phyloP scores from a whole-genome alignment of 176 grass and related monocot genomes.

The Carex cristatella region DNA sequence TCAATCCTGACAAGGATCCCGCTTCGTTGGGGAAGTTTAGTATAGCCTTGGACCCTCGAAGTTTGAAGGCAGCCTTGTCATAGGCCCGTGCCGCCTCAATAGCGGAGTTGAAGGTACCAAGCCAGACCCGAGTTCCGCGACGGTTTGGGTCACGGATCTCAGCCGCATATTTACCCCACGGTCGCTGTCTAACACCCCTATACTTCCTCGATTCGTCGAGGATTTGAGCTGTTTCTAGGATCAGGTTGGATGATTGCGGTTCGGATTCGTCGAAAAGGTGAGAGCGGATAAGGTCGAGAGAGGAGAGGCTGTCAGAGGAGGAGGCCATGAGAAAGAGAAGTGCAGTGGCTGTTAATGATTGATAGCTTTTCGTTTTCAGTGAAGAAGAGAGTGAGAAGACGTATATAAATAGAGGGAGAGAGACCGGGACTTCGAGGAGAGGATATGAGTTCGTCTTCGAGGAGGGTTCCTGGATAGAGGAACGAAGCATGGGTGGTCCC shows the following conservation, averaged over 20 bases:
- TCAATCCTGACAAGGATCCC: background rate
- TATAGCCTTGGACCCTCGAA: slow-evolving; percentile 17
- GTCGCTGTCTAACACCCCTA: slow-evolving; percentile 73
- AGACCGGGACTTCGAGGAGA: background rate
- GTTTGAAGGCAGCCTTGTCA: slow-evolving; percentile 18
- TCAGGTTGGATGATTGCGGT: background rate
- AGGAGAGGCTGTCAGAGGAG: background rate
- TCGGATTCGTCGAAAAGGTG: background rate
- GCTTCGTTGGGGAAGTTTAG: slow-evolving; percentile 12
- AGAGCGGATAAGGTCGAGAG: slow-evolving; percentile 3
- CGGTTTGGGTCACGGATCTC: slow-evolving; percentile 15
- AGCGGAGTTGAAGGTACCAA: slow-evolving; percentile 17
- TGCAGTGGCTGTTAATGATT: background rate
- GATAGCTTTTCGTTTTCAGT: background rate
- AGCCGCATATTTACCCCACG: slow-evolving; percentile 62
- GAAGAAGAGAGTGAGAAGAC: background rate
- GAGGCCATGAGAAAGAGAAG: slow-evolving; percentile 10
- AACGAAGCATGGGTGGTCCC: background rate
- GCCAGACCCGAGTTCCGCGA: slow-evolving; percentile 19
- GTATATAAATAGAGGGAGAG: background rate
- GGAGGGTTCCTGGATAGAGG: slow-evolving; percentile 6
- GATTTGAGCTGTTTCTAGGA: background rate
- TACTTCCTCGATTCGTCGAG: slow-evolving; percentile 29
- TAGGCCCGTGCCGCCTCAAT: slow-evolving; percentile 23
- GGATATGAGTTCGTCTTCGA: background rate